Percentiles rank a stretch among this genome's conserved stretches.
Conservation (phyloP, 2,329 filamentous ascomycete genomes). For the Claviceps spartinae region DNA sequence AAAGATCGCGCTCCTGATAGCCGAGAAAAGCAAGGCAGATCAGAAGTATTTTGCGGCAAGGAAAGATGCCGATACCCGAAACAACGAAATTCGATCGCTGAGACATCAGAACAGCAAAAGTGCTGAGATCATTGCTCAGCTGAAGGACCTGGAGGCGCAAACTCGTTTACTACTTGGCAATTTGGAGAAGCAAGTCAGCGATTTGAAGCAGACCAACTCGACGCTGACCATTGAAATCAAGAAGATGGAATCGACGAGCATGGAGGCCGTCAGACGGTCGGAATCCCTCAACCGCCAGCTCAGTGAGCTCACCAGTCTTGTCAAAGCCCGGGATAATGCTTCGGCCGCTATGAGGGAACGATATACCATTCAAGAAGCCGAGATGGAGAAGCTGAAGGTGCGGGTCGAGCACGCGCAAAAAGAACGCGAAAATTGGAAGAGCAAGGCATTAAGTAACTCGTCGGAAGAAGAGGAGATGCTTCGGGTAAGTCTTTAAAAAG, state of each 20-base stretch:
- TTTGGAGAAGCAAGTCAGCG: conserved; percentile 79
- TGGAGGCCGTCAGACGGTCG: conserved; percentile 54
- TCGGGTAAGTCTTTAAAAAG: conserved; percentile 49
- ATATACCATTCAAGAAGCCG: conserved; percentile 51
- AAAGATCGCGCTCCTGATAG: conserved; percentile 55
- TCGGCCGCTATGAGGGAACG: conserved; percentile 38
- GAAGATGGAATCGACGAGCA: conserved; percentile 55
- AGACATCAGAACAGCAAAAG: conserved; percentile 78
- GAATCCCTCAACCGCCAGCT: conserved; percentile 68
- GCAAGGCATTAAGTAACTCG: conserved; percentile 66
- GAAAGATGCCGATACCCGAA: conserved; percentile 80
- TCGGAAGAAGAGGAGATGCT: conserved; percentile 76
- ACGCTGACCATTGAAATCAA: conserved; percentile 59
- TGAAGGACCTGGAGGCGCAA: conserved; percentile 79
- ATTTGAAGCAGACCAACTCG: conserved; percentile 68
- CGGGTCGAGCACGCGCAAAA: conserved; percentile 68
- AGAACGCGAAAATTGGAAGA: conserved; percentile 75
- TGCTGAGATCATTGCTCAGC: conserved; percentile 80
- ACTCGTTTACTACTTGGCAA: conserved; percentile 66
- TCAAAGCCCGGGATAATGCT: conserved; percentile 61
- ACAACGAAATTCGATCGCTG: conserved; percentile 65
- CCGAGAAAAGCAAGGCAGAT: conserved; percentile 91
- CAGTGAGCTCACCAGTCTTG: conserved; percentile 56
- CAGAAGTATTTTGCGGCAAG: conserved; percentile 96
- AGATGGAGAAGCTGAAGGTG: conserved; percentile 67